Percentiles rank a stretch among this genome's conserved stretches.
Evolutionary conservation across 2,329 filamentous ascomycete species (phyloP).

Genomic region (Clonostachys sp.): DNA sequence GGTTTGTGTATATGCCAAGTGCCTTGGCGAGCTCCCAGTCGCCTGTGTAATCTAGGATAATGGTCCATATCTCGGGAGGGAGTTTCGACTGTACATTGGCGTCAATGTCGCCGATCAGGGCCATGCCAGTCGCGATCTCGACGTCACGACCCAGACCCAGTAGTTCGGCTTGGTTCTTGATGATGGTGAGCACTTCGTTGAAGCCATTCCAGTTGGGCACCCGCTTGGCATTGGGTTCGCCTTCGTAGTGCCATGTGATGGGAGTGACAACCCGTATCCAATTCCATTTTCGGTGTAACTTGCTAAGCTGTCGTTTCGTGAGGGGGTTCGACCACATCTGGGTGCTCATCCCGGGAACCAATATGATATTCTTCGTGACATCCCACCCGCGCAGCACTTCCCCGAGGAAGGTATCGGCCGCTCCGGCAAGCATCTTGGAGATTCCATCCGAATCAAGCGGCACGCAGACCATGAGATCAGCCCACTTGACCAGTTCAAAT

Average conservation of each 20-base stretch:
- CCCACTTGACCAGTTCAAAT: slow-evolving; percentile 76
- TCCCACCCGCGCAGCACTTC: slow-evolving; percentile 85
- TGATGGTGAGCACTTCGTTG: slow-evolving; percentile 67
- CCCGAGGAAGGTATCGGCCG: slow-evolving; percentile 75
- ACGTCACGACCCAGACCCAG: slow-evolving; percentile 70
- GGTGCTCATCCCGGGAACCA: slow-evolving; percentile 85
- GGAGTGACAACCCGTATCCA: slow-evolving; percentile 82
- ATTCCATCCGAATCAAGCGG: slow-evolving; percentile 82
- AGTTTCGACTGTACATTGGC: slow-evolving; percentile 41
- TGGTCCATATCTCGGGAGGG: slow-evolving; percentile 84
- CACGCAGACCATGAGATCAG: slow-evolving; percentile 78
- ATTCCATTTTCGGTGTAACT: slow-evolving; percentile 78
- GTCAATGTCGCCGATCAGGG: slow-evolving; percentile 23
- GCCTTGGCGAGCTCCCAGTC: slow-evolving; percentile 90
- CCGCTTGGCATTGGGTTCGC: slow-evolving; percentile 40
- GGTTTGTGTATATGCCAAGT: slow-evolving; percentile 73
- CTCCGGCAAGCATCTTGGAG: slow-evolving; percentile 81
- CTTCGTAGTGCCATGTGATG: slow-evolving; percentile 76
- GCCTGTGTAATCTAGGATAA: slow-evolving; percentile 76
- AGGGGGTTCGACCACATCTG: slow-evolving; percentile 89
- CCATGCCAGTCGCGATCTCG: slow-evolving; percentile 42
- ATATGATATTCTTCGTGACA: slow-evolving; percentile 74
- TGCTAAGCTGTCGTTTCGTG: slow-evolving; percentile 81
- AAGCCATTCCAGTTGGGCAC: slow-evolving; percentile 59
- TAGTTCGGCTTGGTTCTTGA: slow-evolving; percentile 73